Evolutionary conservation across 805 yeast species (phyloP).

Genomic region (Wickerhamiella vanderwaltii): DNA sequence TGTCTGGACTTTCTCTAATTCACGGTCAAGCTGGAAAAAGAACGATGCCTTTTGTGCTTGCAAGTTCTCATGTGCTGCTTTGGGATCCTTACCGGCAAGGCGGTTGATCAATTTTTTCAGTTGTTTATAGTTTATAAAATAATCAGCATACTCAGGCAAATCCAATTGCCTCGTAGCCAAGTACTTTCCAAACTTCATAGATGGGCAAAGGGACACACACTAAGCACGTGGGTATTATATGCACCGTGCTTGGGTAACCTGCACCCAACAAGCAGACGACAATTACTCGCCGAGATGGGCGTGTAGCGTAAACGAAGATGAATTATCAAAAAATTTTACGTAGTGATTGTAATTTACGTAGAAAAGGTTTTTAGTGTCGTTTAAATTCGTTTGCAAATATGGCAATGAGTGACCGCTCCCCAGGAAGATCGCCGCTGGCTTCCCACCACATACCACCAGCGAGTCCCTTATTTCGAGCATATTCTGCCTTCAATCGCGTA

Average conservation of each 20-base stretch:
- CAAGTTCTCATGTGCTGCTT: constrained; percentile 39
- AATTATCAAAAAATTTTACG: too few species aligned
- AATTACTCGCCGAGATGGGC: too few species aligned
- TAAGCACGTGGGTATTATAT: constrained; percentile 10
- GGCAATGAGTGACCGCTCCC: constrained; percentile 19
- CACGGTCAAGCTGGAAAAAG: constrained; percentile 84
- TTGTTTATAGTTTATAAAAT: constrained; percentile 90
- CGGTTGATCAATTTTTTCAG: constrained; percentile 83
- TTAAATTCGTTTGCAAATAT: constrained; percentile 15
- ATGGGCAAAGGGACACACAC: neutral
- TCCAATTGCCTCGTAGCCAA: constrained; percentile 89
- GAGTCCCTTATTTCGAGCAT: constrained; percentile 35
- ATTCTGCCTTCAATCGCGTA: constrained; percentile 46
- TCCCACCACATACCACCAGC: constrained; percentile 98
- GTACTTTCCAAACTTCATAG: constrained; percentile 86
- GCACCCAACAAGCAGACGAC: too few species aligned
- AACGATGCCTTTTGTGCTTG: constrained; percentile 84
- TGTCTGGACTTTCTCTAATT: constrained; percentile 87
- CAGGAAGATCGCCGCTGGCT: constrained; percentile 54
- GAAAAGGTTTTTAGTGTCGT: too few species aligned
- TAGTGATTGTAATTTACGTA: too few species aligned
- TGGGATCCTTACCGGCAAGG: constrained; percentile 32
- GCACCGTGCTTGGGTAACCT: too few species aligned
- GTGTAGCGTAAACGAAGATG: too few species aligned
- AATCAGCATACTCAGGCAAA: constrained; percentile 86